A percentile compares a stretch with the other conserved stretches of the same genome.
Evolutionary conservation across 2,329 filamentous ascomycete species (phyloP).

Genomic region (Colletotrichum australisinense): DNA sequence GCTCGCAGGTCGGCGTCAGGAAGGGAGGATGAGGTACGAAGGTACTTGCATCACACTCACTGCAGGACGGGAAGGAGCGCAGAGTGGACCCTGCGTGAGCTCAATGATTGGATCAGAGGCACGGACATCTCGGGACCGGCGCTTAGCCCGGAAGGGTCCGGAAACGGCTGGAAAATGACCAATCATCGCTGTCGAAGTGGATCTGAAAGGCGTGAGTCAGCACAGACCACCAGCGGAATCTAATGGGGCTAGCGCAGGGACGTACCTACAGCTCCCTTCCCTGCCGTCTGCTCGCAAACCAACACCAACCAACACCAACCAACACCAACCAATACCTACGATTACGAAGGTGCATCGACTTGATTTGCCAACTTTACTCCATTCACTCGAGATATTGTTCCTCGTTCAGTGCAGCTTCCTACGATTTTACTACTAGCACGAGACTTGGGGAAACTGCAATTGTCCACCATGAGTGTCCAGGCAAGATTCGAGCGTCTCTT

Average conservation of each 20-base stretch:
- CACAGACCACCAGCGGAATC: not conserved
- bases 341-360: no score
- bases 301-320: not conserved
- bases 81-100: not conserved
- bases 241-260: slow-evolving; percentile 8
- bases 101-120: slow-evolving; percentile 5
- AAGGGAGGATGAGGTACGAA: not conserved
- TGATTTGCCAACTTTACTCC: not conserved
- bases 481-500: not conserved
- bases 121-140: not conserved
- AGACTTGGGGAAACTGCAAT: no score
- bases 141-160: not conserved
- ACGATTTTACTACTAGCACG: not conserved
- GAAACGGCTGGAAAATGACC: not conserved
- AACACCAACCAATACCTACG: no score
- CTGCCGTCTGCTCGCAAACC: not conserved
- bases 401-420: not conserved
- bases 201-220: no score
- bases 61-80: not conserved
- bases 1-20: not conserved
- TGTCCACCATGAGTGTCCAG: no score
- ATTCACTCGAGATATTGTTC: not conserved
- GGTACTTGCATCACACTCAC: not conserved
- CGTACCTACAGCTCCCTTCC: not conserved
- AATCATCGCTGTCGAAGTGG: not conserved